A percentile compares a stretch with the other conserved stretches of the same genome.
phyloP scores from a whole-genome alignment of 495 filamentous ascomycete genomes.

The Paragyromitra xinjiangensis region DNA sequence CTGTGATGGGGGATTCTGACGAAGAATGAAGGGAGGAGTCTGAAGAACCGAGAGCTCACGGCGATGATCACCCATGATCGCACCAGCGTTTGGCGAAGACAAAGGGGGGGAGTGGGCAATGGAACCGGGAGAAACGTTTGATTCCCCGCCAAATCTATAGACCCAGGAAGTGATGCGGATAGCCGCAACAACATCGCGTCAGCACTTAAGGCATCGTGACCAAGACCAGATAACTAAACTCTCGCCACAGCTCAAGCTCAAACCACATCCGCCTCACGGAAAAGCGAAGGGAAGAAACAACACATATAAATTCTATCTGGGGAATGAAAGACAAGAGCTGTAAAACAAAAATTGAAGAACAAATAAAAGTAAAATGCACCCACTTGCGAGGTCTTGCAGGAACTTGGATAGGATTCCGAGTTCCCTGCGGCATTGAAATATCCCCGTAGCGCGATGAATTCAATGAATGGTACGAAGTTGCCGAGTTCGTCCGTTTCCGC shows the following conservation, averaged over 20 bases:
- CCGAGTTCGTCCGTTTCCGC: constrained; percentile 57
- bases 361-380: constrained; percentile 38
- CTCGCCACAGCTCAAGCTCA: constrained; percentile 29
- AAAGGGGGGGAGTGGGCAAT: constrained; percentile 58
- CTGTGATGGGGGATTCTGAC: constrained; percentile 56
- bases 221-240: constrained; percentile 37
- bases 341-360: background rate
- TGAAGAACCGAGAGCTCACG: constrained; percentile 76
- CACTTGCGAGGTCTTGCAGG: constrained; percentile 57
- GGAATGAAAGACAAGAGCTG: background rate
- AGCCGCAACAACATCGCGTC: constrained; percentile 54
- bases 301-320: background rate
- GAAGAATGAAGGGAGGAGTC: constrained; percentile 61
- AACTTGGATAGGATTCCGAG: constrained; percentile 56
- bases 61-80: constrained; percentile 69
- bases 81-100: constrained; percentile 55
- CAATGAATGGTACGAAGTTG: constrained; percentile 57
- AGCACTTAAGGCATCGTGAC: constrained; percentile 55
- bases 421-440: constrained; percentile 49
- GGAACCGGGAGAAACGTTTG: constrained; percentile 58
- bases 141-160: constrained; percentile 58
- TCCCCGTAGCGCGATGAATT: constrained; percentile 51
- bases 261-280: constrained; percentile 12
- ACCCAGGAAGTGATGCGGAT: constrained; percentile 47
- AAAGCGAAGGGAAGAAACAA: constrained; percentile 7